Base-by-base conservation (phyloP, 164 flowering plant species). In the Vitis riparia region DNA sequence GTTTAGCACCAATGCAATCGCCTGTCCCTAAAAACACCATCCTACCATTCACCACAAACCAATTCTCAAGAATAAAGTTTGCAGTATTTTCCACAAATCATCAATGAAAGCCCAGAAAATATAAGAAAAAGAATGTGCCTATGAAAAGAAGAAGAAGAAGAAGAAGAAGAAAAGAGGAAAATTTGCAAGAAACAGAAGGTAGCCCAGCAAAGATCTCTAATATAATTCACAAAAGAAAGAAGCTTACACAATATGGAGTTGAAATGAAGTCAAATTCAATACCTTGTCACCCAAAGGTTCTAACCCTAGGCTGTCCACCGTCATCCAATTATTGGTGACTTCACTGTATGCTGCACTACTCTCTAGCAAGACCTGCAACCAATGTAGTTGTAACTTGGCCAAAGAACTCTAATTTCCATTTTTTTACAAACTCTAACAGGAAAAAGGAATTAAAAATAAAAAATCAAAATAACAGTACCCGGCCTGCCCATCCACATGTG, bases 401-500 rank as follows among this genome's bases (percentile, higher is more conserved):
- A 37, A 37, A 37, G 44, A 3, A 37, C 44, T 37, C 44, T 37
- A 37, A 37, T 37, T 37, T 37, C 5, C 44, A 37, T 0, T 0
- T 37, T 37, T 37, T 5, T 6, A 37, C 29, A 19, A 13, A 2
- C 47, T n/a, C 3, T 15, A 8, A 30, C 3, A 27, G 19, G 30
- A 30, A 14, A 60, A 8, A 51, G 53, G 6, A 27, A 12, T n/a
- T 30, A 19, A 1, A 55, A 64, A 12, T 13, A 48, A 9, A 53
- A 6, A 3, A 4, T 11, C 9, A n/a, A 48, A 1, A 68, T 64
- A 50, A 23, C 5, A 44, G 47, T 68, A 81, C 82, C 77, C 12
- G 71, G 30, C 76, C 82, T 55, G 71, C 74, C 81, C 80, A 78
- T 13, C 80, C 80, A 69, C 84, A 81, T 47, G 75, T 62, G 51